phyloP scores from a whole-genome alignment of 176 grass and related monocot species.

The Aegilops longissima region DNA sequence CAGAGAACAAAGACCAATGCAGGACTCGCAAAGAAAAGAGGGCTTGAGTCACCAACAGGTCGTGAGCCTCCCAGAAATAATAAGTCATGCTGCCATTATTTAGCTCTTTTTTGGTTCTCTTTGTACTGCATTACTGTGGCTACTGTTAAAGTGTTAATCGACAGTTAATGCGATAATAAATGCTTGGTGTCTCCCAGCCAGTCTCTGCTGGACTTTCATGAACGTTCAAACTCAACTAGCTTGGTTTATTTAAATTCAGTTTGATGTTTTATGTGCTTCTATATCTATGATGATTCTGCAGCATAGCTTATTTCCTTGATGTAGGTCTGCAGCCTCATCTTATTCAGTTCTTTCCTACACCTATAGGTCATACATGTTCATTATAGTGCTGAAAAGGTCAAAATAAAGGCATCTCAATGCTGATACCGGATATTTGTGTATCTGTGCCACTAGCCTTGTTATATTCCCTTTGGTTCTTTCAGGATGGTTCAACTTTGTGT shows the following conservation, averaged over 20 bases:
- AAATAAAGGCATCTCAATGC: too few relatives aligned
- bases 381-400: too few relatives aligned
- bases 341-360: not conserved
- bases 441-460: too few relatives aligned
- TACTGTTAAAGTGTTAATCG: not conserved
- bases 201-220: not conserved
- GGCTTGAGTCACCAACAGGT: too few relatives aligned
- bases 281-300: too few relatives aligned
- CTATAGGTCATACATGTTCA: not conserved
- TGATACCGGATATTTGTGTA: too few relatives aligned
- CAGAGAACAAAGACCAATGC: too few relatives aligned
- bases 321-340: not conserved
- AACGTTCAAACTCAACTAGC: not conserved
- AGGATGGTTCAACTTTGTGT: too few relatives aligned
- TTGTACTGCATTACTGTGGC: not conserved
- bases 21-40: too few relatives aligned
- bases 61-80: not conserved
- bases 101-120: not conserved
- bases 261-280: not conserved
- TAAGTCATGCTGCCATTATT: conserved; percentile 9
- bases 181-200: not conserved
- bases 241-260: not conserved
- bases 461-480: too few relatives aligned
- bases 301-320: not conserved
- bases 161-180: not conserved